Evolutionary conservation across 1,284 basidiomycete species (phyloP), one percentile per base, ranked within the genome.

Genomic region (Ustilago tritici): DNA sequence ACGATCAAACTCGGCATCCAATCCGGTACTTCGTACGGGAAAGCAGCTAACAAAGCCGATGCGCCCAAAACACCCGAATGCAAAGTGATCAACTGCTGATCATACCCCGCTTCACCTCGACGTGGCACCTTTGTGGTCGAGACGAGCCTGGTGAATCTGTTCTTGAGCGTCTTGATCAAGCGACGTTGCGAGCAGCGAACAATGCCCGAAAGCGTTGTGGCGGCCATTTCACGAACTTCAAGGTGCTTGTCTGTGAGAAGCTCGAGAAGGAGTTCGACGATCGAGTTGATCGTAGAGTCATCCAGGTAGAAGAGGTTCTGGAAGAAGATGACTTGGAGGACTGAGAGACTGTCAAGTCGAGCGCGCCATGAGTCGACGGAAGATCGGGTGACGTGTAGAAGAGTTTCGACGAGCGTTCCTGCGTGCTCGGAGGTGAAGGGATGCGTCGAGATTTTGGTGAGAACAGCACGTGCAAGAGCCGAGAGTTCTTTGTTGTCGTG

Each of bases 121-220:
- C 84, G 19, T 85, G 89, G 41, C 84, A 87, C 23, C 81, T 81
- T 79, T 92, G 91, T 65, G 90, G 89, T 59, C 4, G 62, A n/a
- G 19, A 81, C 82, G 3, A 60, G 61, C 11, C 52, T 66, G 8
- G 79, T 83, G 57, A 86, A 86, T 10, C 76, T 62, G 38, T 73
- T 38, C 59, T 79, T 82, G 79, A 98, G 88, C 6, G 92, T 91
- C 57, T 93, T 88, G 79, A 98, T 95, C 82, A 92, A 93, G 69
- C 93, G 90, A 62, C 95, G 90, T 86, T 98, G 95, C 12, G 95
- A 96, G 84, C 95, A 97, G 74, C 96, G 90, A 41, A 99, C 90
- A 77, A 99, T 92, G 23, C 94, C 93, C 19, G 93, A 93, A 38
- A 99, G 88, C 47, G 94, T 93, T 7, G 79, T 76, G 10, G 81